Evolutionary conservation across 306 rosid species (phyloP).

Genomic region (Oemleria cerasiformis): DNA sequence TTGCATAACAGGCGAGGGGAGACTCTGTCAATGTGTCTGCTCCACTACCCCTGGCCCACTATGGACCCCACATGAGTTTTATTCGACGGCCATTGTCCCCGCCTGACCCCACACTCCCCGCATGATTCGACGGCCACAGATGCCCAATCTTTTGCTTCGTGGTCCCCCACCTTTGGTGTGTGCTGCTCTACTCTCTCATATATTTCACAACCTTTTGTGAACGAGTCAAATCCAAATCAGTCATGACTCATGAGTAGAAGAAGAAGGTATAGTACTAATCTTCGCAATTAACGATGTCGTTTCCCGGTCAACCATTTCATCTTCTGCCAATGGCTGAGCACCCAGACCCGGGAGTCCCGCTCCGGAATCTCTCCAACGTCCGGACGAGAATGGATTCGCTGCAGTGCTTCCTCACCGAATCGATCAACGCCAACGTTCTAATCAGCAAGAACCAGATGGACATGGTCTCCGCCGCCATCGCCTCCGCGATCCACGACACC

Average conservation of each 20-base stretch:
- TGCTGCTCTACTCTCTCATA: not conserved
- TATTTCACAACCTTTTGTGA: not conserved
- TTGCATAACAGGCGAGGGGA: not conserved
- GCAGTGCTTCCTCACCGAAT: slow-evolving; percentile 49
- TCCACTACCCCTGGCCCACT: not conserved
- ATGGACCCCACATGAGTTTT: not conserved
- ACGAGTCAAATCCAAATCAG: not conserved
- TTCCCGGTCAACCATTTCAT: slow-evolving; percentile 17
- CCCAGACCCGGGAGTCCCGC: slow-evolving; percentile 39
- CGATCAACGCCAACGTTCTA: slow-evolving; percentile 34
- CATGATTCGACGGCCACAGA: not conserved
- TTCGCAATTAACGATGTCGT: slow-evolving; percentile 13
- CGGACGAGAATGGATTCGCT: slow-evolving; percentile 53
- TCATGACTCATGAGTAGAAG: not conserved
- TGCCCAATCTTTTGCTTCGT: not conserved
- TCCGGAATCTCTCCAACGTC: slow-evolving; percentile 55
- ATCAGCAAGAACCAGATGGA: slow-evolving; percentile 42
- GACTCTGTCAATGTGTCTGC: not conserved
- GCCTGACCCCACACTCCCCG: not conserved
- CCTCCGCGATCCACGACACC: slow-evolving; percentile 49
- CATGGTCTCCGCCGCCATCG: slow-evolving; percentile 57
- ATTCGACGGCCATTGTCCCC: too few species aligned
- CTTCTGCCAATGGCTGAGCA: not conserved
- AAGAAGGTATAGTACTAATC: too few species aligned
- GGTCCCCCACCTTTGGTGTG: not conserved